A percentile compares a stretch with the other conserved stretches of the same genome.
Evolutionary conservation across 805 yeast species (phyloP).

Genomic region (Vanderwaltozyma tropicalis): DNA sequence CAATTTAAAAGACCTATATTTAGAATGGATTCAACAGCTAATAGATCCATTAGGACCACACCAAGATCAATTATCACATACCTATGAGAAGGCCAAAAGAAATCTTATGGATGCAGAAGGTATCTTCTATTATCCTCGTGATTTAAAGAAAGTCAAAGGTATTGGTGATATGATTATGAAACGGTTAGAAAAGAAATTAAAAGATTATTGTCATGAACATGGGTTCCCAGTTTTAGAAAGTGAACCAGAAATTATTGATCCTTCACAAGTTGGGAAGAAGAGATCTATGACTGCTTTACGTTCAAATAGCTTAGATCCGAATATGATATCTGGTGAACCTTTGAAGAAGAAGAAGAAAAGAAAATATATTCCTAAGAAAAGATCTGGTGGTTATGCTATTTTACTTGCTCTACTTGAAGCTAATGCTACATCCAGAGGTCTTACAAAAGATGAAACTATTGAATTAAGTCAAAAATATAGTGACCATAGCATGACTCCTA

Average conservation of each 20-base stretch:
- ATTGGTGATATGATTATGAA: slow-evolving; percentile 65
- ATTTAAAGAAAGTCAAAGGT: slow-evolving; percentile 48
- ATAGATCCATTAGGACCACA: slow-evolving; percentile 35
- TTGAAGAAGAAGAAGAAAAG: slow-evolving; percentile 18
- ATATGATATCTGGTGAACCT: background rate
- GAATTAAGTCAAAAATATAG: slow-evolving; percentile 45
- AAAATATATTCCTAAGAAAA: slow-evolving; percentile 57
- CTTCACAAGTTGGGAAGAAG: slow-evolving; percentile 5
- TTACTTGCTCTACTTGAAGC: slow-evolving; percentile 44
- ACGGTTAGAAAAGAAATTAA: slow-evolving; percentile 37
- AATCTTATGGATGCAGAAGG: slow-evolving; percentile 37
- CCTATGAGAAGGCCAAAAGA: slow-evolving; percentile 48
- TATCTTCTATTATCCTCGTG: slow-evolving; percentile 43
- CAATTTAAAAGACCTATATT: slow-evolving; percentile 43
- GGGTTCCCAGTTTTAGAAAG: slow-evolving; percentile 28
- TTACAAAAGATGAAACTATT: slow-evolving; percentile 51
- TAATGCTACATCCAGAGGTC: slow-evolving; percentile 44
- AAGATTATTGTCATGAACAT: slow-evolving; percentile 45
- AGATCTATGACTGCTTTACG: slow-evolving; percentile 14
- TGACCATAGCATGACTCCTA: slow-evolving; percentile 46
- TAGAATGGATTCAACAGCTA: slow-evolving; percentile 50
- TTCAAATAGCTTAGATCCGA: slow-evolving; percentile 1
- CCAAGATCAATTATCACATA: slow-evolving; percentile 42
- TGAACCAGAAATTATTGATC: background rate
- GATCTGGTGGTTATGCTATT: slow-evolving; percentile 83